These are phyloP conservation scores for Rhodocollybia butyracea DNA, from an alignment of 768 basidiomycete species.

Conservation along the genomic window DNA sequence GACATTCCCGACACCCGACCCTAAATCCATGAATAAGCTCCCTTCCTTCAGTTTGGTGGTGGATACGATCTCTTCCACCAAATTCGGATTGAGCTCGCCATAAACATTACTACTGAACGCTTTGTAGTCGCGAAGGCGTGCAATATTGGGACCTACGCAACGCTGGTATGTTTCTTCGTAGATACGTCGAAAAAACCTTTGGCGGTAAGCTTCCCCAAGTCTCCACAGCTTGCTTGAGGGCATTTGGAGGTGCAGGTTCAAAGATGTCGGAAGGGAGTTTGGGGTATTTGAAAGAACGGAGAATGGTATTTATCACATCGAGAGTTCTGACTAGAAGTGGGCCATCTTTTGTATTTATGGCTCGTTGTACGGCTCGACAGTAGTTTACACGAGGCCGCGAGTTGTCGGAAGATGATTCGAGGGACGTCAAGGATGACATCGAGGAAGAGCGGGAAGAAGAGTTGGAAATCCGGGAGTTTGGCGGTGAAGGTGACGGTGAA, in stretches of 20 bases:
- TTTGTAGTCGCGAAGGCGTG: constrained; percentile 73
- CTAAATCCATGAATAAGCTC: constrained; percentile 79
- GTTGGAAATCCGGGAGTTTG: constrained; percentile 27
- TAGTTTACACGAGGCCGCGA: constrained; percentile 27
- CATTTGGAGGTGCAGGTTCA: constrained; percentile 40
- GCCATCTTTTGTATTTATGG: constrained; percentile 67
- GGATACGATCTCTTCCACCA: constrained; percentile 70
- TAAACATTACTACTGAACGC: constrained; percentile 85
- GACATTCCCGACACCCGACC: constrained; percentile 85
- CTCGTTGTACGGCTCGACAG: constrained; percentile 64
- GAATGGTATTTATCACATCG: constrained; percentile 54
- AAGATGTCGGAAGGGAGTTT: constrained; percentile 49
- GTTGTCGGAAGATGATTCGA: constrained; percentile 10
- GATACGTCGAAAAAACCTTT: constrained; percentile 67
- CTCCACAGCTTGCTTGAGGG: constrained; percentile 43
- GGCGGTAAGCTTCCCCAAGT: constrained; percentile 61
- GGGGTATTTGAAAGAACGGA: constrained; percentile 68
- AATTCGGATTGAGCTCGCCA: constrained; percentile 83
- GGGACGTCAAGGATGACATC: constrained; percentile 3
- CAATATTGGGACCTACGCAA: constrained; percentile 87
- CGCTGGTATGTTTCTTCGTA: constrained; percentile 93
- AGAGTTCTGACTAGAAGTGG: constrained; percentile 68
- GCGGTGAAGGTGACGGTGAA: constrained; percentile 36
- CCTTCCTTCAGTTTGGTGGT: constrained; percentile 52
- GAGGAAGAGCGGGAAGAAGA: constrained; percentile 11